Evolutionary conservation across 116 monocot genomes (phyloP), one percentile per base, ranked within the genome.

Genomic region (Iris pallida): DNA sequence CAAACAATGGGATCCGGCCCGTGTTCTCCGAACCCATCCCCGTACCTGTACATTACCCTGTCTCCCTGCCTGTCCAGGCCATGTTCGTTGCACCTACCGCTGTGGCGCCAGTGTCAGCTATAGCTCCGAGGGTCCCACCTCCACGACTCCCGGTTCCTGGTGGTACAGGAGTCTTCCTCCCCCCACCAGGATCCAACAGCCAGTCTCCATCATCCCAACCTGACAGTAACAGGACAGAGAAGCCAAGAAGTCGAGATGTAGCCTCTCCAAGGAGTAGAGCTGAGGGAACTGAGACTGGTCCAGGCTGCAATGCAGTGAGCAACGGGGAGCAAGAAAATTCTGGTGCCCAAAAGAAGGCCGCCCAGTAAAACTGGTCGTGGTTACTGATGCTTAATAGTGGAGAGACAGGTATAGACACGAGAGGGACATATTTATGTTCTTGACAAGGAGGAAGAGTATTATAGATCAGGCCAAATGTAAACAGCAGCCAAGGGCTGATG

Each of bases 81-180:
- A 14, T 75, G 42, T 30, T 30, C 30, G 30, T 30, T 30, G 30
- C 30, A 30, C 30, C 30, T 30, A 30, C 30, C 2, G 30, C 30
- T 30, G 30, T 30, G 30, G 74, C 71, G 3, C 83, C 81, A 81
- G 66, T 67, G 3, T 63, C 67, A 17, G 43, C 69, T 51, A 57
- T 63, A 69, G 63, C 78, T 57, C 67, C 81, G 4, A 68, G 80
- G 69, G 81, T 77, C 46, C 58, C 83, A 0, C 45, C 80, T 15
- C 76, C 88, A 14, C 81, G 81, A 63, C 70, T 66, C 16, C 83
- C 73, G 16, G 63, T 79, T 62, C 85, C 85, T 18, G 92, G 92
- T 30, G 30, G 30, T 57, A 92, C 92, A 8, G 92, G 92, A 6
- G 92, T 92, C 51, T 92, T 92, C 68, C 78, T 92, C 10, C 92